Evolutionary conservation across 495 filamentous ascomycete species (phyloP), one percentile per base, ranked within the genome.

Genomic region (Cryomyces minteri): DNA sequence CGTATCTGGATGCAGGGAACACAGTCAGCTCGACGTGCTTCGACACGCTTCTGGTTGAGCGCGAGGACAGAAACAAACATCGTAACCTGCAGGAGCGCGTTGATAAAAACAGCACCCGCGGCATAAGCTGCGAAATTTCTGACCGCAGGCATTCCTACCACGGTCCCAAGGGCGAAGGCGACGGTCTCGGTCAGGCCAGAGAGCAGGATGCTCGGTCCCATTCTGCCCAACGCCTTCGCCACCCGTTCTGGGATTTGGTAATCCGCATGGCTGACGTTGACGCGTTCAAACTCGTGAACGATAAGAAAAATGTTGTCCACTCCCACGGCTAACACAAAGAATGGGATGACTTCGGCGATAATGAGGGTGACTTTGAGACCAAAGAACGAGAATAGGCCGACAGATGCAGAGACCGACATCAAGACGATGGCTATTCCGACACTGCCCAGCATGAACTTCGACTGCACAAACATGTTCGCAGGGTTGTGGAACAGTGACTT

Each of bases 241-340:
- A 94, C 74, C 12, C 90, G 71, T 52, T 81, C 75, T 48, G 93
- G 80, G n/a, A 98, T 76, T 52, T 76, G 66, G 34, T 86, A 79
- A 51, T 93, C 86, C 0, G 84, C 82, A 56, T 94, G 76, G 58
- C 76, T 92, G 57, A 88, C 63, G 55, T 96, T 95, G 46, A 93
- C 78, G 30, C 92, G 73, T 61, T 98, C 92, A 51, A 98, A 95
- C 56, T 98, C 90, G 62, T 98, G 88, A 5, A 96, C 92, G 43
- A 98, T 94, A 43, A 98, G 63, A 64, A 98, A 98, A 56, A 98
- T 96, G 58, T 98, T 98, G 69, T 98, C 90, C 7, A 98, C 92
- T 28, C 90, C 90, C 12, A 98, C 83, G 40, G 90, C 90, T 8
- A 98, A 65, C 9, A 98, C 88, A 50, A 98, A 76, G 61, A 98